Percentiles rank a stretch among this genome's conserved stretches.
Evolutionary conservation across 306 rosid species (phyloP).

Genomic region (Fragaria ananassa): DNA sequence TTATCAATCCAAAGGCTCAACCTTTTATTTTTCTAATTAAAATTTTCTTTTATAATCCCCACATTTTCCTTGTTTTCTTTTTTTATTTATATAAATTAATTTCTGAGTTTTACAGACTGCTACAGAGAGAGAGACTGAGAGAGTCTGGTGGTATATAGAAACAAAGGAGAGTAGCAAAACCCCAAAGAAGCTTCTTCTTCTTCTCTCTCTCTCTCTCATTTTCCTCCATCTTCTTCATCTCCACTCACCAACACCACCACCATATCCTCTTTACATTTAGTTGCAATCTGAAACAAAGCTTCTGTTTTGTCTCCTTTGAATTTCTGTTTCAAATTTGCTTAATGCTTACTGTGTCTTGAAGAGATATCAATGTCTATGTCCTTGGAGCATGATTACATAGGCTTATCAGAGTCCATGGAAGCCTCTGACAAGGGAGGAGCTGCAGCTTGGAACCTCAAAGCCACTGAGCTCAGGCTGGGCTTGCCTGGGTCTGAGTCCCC

Average conservation of each 20-base stretch:
- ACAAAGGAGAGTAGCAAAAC: constrained; percentile 29
- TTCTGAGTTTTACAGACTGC: constrained; percentile 4
- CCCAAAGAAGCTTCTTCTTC: constrained; percentile 31
- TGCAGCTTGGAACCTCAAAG: constrained; percentile 61
- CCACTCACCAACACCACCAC: constrained; percentile 3
- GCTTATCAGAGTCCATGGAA: constrained; percentile 54
- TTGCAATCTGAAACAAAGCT: constrained; percentile 14
- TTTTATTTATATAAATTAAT: not conserved
- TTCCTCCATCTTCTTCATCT: constrained; percentile 6
- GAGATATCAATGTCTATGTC: constrained; percentile 64
- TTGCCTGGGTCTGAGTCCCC: constrained; percentile 89
- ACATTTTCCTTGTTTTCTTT: constrained; percentile 1
- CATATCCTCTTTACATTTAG: constrained; percentile 10
- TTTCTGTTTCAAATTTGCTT: constrained; percentile 19
- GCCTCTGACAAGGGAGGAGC: constrained; percentile 33
- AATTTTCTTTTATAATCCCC: not conserved
- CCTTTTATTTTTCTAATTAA: constrained; percentile 19
- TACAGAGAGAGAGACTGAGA: not conserved
- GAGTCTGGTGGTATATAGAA: constrained; percentile 19
- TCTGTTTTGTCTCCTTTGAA: not conserved
- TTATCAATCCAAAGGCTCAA: constrained; percentile 21
- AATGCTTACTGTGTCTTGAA: constrained; percentile 31
- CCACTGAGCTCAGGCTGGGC: constrained; percentile 89
- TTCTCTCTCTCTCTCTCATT: not conserved
- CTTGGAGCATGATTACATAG: constrained; percentile 69